Conservation (phyloP, 164 flowering plant species). For the Sextonia rubra region DNA sequence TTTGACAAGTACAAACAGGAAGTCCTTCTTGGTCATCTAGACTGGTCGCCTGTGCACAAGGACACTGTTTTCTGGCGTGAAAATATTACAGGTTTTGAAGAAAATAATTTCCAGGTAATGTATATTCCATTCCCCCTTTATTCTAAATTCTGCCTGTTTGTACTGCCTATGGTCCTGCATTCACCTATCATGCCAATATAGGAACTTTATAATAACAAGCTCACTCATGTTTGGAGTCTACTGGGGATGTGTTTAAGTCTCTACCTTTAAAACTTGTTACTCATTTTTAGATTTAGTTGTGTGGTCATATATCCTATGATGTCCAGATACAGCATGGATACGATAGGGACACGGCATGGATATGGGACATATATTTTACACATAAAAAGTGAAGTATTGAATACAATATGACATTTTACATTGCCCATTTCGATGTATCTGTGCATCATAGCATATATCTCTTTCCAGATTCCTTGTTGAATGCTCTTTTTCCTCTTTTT, state of each 20-base stretch:
- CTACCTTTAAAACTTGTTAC: background rate
- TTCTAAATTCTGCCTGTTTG: background rate
- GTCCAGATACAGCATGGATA: no score
- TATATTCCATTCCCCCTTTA: background rate
- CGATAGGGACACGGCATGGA: no score
- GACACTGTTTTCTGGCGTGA: slow-evolving; percentile 93
- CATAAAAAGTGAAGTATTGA: no score
- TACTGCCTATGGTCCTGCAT: background rate
- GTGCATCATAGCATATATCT: no score
- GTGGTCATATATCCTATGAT: no score
- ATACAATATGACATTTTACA: no score
- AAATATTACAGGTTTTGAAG: slow-evolving; percentile 79
- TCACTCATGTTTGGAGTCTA: background rate
- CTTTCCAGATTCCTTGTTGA: no score
- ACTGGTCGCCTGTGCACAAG: slow-evolving; percentile 98
- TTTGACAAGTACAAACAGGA: slow-evolving; percentile 97
- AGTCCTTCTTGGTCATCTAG: slow-evolving; percentile 92
- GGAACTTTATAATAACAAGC: background rate
- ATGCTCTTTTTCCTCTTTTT: no score
- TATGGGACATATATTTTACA: no score
- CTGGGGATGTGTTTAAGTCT: background rate
- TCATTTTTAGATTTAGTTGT: no score
- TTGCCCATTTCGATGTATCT: no score
- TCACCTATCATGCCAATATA: background rate
- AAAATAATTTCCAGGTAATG: slow-evolving; percentile 87